Evolutionary conservation across 2,329 filamentous ascomycete species (phyloP), one percentile per base, ranked within the genome.

Genomic region (Nemania serpens): DNA sequence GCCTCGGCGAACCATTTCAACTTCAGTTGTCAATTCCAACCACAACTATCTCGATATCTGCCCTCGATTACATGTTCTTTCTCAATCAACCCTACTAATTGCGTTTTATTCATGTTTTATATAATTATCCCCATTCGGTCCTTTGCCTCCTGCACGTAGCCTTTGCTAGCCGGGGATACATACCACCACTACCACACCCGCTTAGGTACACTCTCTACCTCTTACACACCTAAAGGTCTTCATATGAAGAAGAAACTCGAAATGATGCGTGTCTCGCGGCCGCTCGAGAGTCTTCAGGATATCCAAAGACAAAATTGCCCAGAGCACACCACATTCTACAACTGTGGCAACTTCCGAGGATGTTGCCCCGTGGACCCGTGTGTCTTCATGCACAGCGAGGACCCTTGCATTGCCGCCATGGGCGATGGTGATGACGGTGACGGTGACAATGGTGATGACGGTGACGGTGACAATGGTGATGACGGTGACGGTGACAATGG

Each of bases 281-380:
- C 18, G 9, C 37, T 37, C 3, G 18, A n/a, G 12, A 10, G 20
- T 15, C 18, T n/a, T 20, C n/a, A 25, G 5, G 25, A 20, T 9
- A 1, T 20, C 13, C 20, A 22, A 22, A 48, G 25, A 13, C 11
- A 18, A 13, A 7, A 53, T 49, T 80, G 79, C 49, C 61, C 70
- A 6, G 3, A 58, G 7, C 74, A 71, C 18, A 9, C 12, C 5
- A 3, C 6, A 59, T 81, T 73, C 63, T 82, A 78, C 64, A 51
- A 61, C 22, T 84, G 80, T 64, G 60, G 71, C 64, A 62, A 64
- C 34, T 82, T 78, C 64, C 58, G 52, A 2, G 81, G 79, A 17
- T 84, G 83, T 66, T 84, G 82, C 68, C 68, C 72, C 13, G 68
- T 75, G 13, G 69, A 82, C 61, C 76, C 81, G 15, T 84, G 82